These are phyloP conservation scores for Tritrichomonas musculus DNA, from an alignment of 208 protist genomes.

Conservation along the genomic window DNA sequence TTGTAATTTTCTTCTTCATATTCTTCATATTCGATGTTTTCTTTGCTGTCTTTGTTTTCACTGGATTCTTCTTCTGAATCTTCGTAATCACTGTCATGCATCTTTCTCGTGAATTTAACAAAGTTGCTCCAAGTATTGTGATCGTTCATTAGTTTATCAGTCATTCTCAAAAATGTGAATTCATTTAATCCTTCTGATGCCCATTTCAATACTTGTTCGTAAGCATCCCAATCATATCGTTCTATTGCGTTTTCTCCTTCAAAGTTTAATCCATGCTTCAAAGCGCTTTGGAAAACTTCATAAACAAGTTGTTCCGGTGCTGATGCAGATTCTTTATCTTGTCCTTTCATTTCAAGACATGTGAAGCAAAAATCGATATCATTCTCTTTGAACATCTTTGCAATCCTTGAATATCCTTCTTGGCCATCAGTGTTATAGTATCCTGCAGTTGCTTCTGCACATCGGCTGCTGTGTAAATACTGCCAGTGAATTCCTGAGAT, in stretches of 20 bases:
- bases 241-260: slow-evolving; percentile 12
- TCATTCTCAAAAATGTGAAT: background rate
- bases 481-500: background rate
- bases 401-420: background rate
- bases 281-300: background rate
- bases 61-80: too few relatives aligned
- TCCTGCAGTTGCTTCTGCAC: background rate
- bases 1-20: too few relatives aligned
- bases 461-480: background rate
- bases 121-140: background rate
- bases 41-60: too few relatives aligned
- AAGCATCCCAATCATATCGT: background rate
- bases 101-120: background rate
- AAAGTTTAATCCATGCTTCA: background rate
- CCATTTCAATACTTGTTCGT: background rate
- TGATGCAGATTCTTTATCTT: background rate
- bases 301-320: background rate
- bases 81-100: too few relatives aligned
- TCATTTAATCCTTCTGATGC: background rate
- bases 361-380: background rate
- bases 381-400: background rate
- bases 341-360: background rate
- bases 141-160: background rate
- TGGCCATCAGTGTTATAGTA: background rate
- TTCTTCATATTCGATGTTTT: too few relatives aligned